Evolutionary conservation across 352 stramenopile species (phyloP), one percentile per base, ranked within the genome.

Genomic region (Pseudoperonospora humuli): DNA sequence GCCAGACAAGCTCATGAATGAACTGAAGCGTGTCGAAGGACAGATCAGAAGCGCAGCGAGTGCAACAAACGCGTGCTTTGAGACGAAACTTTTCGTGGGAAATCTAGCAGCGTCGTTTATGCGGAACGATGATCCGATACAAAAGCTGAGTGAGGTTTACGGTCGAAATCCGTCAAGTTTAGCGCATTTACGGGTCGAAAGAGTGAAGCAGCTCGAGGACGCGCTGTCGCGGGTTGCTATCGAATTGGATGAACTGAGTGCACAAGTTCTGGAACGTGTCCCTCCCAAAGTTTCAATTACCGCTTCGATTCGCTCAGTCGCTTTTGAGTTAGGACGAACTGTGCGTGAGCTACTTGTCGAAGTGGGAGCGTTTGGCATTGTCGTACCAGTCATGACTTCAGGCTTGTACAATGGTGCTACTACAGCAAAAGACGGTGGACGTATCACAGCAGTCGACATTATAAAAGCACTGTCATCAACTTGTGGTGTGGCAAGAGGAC

Each of bases 71-170:
- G 18, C 35, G 0, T 54, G 48, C 5, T 61, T 54, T 11, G 62
- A 70, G 35, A 44, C 51, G 1, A 76, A 73, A 19, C 50, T 76
- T 18, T 59, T 60, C 15, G 39, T 70, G 19, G 50, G n/a, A n/a
- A 49, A 43, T 7, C 24, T 50, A 6, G 60, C 57, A 13, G 38
- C 50, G 13, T 48, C 43, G 1, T 70, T 63, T 31, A 39, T 65
- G 3, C 54, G 51, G n/a, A 42, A 47, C 40, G 20, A 25, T 35
- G 27, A 52, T 28, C 34, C 36, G 1, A 49, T 28, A 37, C 7
- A 60, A 19, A 45, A 39, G 24, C 35, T 58, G 13, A 45, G 33
- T 27, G 58, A 69, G 20, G 32, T 62, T 8, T 46, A 55, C 15
- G 18, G 38, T 25, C 35, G 46, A 34, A 4, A 10, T 27, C 23